These are phyloP conservation scores for Hygrophoropsis aurantiaca DNA, from an alignment of 768 basidiomycete species.

Conservation along the genomic window DNA sequence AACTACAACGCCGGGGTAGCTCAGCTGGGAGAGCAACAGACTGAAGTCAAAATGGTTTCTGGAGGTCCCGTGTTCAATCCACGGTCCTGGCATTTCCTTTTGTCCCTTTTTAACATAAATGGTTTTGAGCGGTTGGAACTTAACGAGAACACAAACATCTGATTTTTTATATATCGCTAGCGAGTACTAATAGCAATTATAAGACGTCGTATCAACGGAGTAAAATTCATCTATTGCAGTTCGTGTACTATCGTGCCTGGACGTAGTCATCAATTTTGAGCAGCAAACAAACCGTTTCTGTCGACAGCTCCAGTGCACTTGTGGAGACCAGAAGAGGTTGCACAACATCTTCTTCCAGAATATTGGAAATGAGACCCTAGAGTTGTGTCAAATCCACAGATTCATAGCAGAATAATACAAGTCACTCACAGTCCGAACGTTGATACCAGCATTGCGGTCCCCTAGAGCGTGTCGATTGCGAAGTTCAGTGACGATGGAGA, in stretches of 20 bases:
- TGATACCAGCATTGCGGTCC: constrained; percentile 94
- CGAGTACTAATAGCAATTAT: too few relatives aligned
- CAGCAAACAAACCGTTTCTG: constrained; percentile 95
- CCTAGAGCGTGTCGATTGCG: constrained; percentile 96
- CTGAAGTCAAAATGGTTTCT: constrained; percentile 58
- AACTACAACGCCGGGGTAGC: constrained; percentile 51
- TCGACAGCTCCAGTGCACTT: constrained; percentile 91
- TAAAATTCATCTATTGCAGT: too few relatives aligned
- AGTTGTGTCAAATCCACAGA: constrained; percentile 8
- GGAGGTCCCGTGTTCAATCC: constrained; percentile 81
- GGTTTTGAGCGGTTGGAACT: too few relatives aligned
- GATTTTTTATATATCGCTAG: too few relatives aligned
- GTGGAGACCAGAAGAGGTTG: constrained; percentile 95
- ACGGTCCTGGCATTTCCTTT: constrained; percentile 63
- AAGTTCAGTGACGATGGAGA: constrained; percentile 96
- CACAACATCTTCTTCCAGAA: constrained; percentile 95
- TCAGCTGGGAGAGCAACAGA: constrained; percentile 78
- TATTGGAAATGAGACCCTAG: constrained; percentile 95
- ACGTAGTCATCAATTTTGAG: constrained; percentile 96
- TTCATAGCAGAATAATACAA: neutral
- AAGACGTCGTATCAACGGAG: too few relatives aligned
- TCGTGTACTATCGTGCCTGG: constrained; percentile 58
- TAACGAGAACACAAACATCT: too few relatives aligned
- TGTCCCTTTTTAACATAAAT: neutral
- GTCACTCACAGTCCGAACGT: constrained; percentile 84